Evolutionary conservation across 257 asterid genomes (phyloP).

Genomic region (Voacanga thouarsii): DNA sequence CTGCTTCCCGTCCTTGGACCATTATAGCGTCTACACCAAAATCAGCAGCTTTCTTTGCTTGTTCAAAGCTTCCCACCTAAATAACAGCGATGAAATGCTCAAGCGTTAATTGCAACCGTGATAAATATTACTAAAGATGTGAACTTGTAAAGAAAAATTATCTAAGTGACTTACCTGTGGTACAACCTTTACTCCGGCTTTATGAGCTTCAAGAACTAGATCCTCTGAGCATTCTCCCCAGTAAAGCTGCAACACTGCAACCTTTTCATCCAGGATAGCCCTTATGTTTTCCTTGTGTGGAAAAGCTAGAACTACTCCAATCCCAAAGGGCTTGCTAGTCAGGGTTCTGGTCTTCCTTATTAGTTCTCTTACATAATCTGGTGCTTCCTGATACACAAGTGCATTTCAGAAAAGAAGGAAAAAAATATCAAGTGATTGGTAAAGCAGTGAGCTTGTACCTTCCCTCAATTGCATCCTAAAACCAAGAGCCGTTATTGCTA

Average conservation of each 20-base stretch:
- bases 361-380: conserved; percentile 56
- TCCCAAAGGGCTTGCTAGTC: conserved; percentile 86
- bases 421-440: background rate
- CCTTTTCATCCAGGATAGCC: conserved; percentile 80
- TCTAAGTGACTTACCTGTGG: conserved; percentile 63
- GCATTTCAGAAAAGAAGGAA: background rate
- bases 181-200: conserved; percentile 71
- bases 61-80: conserved; percentile 82
- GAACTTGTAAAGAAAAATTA: background rate
- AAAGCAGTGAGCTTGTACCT: background rate
- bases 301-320: conserved; percentile 78
- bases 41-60: conserved; percentile 60
- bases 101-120: conserved; percentile 3
- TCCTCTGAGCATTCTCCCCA: conserved; percentile 80
- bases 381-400: conserved; percentile 65
- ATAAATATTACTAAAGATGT: background rate
- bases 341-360: conserved; percentile 70
- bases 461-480: background rate
- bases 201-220: conserved; percentile 68
- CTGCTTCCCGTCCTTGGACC: conserved; percentile 90
- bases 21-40: conserved; percentile 83
- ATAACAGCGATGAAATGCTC: background rate
- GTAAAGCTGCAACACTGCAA: conserved; percentile 74
- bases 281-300: conserved; percentile 78
- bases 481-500: background rate